Evolutionary conservation across 2,329 filamentous ascomycete species (phyloP).

Genomic region (Scytalidium lignicola): DNA sequence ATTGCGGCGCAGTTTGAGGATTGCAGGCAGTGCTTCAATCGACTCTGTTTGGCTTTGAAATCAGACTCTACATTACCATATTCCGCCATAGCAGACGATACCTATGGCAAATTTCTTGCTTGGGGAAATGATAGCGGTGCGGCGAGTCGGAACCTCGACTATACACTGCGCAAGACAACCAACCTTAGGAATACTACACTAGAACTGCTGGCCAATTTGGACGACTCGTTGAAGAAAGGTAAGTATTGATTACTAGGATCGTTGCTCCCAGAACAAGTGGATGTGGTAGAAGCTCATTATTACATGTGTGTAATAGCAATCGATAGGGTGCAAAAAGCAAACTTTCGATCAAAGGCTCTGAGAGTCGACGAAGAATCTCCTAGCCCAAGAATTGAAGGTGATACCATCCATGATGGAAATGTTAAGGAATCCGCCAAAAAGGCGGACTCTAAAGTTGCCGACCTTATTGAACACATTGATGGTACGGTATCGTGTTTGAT

Average conservation of each 20-base stretch:
- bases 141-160: slow-evolving; percentile 10
- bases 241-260: not conserved
- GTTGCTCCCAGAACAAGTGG: not conserved
- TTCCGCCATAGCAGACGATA: not conserved
- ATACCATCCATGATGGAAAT: not conserved
- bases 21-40: not conserved
- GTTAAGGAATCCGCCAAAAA: not conserved
- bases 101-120: not conserved
- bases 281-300: slow-evolving; percentile 2
- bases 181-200: slow-evolving; percentile 2
- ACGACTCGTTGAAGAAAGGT: slow-evolving; percentile 5
- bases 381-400: not conserved
- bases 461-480: slow-evolving; percentile 2
- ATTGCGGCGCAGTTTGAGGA: not conserved
- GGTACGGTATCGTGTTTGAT: slow-evolving; percentile 4
- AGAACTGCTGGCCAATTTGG: slow-evolving; percentile 8
- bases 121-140: slow-evolving; percentile 16
- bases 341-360: not conserved
- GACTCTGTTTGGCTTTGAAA: not conserved
- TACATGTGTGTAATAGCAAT: not conserved
- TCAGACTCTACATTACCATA: not conserved
- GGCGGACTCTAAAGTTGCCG: slow-evolving; percentile 1
- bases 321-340: not conserved
- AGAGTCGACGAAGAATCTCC: not conserved
- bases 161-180: slow-evolving; percentile 8